Evolutionary conservation across 2,329 filamentous ascomycete genomes (phyloP), one percentile per base, ranked within the genome.

Genomic region (Trichoderma breve): DNA sequence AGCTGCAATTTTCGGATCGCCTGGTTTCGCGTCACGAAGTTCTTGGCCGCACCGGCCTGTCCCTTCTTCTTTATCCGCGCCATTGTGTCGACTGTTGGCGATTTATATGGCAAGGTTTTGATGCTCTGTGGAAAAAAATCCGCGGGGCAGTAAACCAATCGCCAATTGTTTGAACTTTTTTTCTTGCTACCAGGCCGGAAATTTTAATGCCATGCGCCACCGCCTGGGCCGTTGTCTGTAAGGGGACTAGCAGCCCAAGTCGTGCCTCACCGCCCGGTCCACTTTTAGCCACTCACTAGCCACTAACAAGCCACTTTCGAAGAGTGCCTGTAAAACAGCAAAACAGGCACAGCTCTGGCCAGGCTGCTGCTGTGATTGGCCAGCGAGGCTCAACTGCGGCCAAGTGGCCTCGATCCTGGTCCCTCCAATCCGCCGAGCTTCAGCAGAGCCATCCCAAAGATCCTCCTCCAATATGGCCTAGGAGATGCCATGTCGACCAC

Each of bases 1-100:
- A 99, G 93, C 84, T 99, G 96, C 74, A 99, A 91, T 86, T 98
- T 99, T 83, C 95, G 94, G 78, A 99, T 94, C 60, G 96, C 96
- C 86, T 98, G 94, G 55, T 95, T 98, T 82, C 96, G 90, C 72
- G 96, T 99, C 78, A 99, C 94, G 86, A 95, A 99, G 88, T 99
- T 99, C 86, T 96, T 97, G 85, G 95, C 94, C 82, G 94, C 92
- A 82, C 96, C 96, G 81, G 95, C 88, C 82, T 93, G 90, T 80
- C 95, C 95, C 86, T 95, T 98, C 88, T 93, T 97, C 90, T 96
- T 97, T 78, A 95, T 91, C 79, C 90, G 91, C 71, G 85, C 89
- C 94, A 97, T 89, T 76, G 74, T 81, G 75, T 72, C 68, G 28
- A 36, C 60, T 67, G 47, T 61, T 51, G 57, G 39, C 67, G 28